These are phyloP conservation scores for Lotus japonicus DNA, from an alignment of 306 rosid genomes.

Conservation along the genomic window DNA sequence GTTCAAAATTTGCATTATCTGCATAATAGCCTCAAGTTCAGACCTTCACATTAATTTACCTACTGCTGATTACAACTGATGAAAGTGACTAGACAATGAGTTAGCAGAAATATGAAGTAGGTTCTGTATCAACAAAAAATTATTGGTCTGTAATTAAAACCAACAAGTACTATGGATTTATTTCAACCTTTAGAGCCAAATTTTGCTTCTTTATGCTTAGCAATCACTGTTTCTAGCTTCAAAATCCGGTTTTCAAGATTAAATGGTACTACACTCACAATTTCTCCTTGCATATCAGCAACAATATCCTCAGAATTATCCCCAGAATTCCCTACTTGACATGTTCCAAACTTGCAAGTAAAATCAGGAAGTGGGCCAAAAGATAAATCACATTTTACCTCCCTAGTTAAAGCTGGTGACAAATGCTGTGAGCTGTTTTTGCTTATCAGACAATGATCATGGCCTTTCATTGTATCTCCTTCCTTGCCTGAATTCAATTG, in stretches of 20 bases:
- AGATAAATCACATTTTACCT: not conserved
- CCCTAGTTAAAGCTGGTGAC: not conserved
- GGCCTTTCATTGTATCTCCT: not conserved
- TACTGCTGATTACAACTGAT: not conserved
- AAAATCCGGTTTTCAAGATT: constrained; percentile 18
- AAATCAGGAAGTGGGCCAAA: too few relatives aligned
- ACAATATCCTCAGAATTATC: not conserved
- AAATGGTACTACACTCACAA: not conserved
- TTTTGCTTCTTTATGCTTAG: constrained; percentile 14
- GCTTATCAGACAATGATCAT: not conserved
- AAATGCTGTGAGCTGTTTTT: not conserved
- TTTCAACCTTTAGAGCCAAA: not conserved
- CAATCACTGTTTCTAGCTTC: constrained; percentile 17
- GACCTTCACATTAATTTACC: not conserved
- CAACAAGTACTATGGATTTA: not conserved
- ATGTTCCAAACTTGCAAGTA: not conserved
- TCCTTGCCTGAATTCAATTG: not conserved
- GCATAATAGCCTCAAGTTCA: not conserved
- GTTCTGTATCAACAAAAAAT: not conserved
- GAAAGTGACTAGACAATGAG: not conserved
- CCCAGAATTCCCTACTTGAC: not conserved
- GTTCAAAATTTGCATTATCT: not conserved
- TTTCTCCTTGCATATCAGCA: not conserved
- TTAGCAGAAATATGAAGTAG: not conserved
- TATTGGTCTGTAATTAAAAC: not conserved